Conservation (phyloP, 805 yeast species). For the Metschnikowia picachoensis region DNA sequence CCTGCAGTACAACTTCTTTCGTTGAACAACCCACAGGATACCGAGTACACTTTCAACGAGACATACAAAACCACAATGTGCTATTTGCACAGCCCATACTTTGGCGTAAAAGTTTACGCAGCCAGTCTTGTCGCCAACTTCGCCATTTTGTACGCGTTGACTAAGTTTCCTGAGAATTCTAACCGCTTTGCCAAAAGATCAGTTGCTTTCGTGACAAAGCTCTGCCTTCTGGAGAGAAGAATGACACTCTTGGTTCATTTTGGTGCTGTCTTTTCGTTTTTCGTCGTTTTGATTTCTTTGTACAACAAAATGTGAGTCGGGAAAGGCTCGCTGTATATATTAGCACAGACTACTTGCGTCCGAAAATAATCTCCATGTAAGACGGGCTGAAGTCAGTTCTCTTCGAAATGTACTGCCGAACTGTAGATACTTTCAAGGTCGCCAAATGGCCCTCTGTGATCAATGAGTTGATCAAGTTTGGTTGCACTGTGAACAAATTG, state of each 20-base stretch:
- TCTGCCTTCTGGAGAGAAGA: neutral
- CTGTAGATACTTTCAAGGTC: slow-evolving; percentile 54
- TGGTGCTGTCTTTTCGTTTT: neutral
- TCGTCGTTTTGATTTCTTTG: slow-evolving; percentile 2
- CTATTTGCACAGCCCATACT: slow-evolving; percentile 53
- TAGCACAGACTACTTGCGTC: slow-evolving; percentile 21
- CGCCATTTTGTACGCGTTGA: slow-evolving; percentile 11
- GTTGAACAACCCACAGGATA: slow-evolving; percentile 44
- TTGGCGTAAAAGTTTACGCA: slow-evolving; percentile 18
- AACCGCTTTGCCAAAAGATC: neutral
- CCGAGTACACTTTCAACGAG: neutral
- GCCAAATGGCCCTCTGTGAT: slow-evolving; percentile 79
- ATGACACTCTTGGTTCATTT: neutral
- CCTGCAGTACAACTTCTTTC: slow-evolving; percentile 89
- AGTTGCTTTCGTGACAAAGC: neutral
- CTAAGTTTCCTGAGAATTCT: neutral
- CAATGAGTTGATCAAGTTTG: slow-evolving; percentile 71
- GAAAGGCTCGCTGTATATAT: neutral
- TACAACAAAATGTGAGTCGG: slow-evolving; percentile 10
- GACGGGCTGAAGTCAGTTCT: slow-evolving; percentile 66
- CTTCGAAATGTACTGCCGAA: slow-evolving; percentile 63
- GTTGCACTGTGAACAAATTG: slow-evolving; percentile 79
- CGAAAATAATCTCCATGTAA: slow-evolving; percentile 44
- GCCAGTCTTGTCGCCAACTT: slow-evolving; percentile 10
- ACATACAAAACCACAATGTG: slow-evolving; percentile 45